These are phyloP conservation scores for Ophiostoma himal-ulmi DNA, from an alignment of 2,329 filamentous ascomycete species.

Conservation along the genomic window DNA sequence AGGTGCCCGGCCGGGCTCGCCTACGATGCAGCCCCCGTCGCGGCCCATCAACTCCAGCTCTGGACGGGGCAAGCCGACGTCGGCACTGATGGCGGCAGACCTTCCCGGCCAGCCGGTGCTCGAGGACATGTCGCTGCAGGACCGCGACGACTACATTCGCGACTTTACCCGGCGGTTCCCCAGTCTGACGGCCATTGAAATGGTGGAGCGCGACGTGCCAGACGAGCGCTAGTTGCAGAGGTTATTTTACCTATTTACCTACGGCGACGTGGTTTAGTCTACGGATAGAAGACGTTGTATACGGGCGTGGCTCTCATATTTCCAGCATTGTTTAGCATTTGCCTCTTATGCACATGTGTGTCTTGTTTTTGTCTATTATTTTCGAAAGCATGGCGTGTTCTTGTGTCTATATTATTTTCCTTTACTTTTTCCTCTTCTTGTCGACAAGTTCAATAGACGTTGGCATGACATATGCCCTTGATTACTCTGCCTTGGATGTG, in stretches of 20 bases:
- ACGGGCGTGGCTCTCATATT: not conserved
- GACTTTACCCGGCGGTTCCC: conserved; percentile 83
- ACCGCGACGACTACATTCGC: conserved; percentile 59
- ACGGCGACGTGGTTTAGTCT: not conserved
- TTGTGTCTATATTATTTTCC: not conserved
- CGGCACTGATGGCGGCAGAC: conserved; percentile 41
- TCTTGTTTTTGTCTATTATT: conserved; percentile 9
- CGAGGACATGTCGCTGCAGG: conserved; percentile 48
- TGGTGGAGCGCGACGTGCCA: conserved; percentile 66
- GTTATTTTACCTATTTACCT: no score
- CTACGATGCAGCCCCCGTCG: conserved; percentile 30
- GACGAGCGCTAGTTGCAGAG: conserved; percentile 31
- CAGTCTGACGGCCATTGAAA: conserved; percentile 76
- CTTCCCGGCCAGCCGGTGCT: conserved; percentile 45
- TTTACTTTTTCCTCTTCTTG: not conserved
- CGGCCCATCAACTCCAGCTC: conserved; percentile 16
- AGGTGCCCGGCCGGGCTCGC: conserved; percentile 38
- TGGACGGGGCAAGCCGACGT: not conserved
- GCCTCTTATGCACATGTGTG: not conserved
- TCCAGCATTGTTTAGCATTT: not conserved
- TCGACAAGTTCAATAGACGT: not conserved
- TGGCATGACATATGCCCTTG: not conserved
- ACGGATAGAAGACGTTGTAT: not conserved
- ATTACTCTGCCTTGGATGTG: not conserved
- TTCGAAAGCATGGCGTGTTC: conserved; percentile 6